Percentiles rank a stretch among this genome's conserved stretches.
Evolutionary conservation across 768 basidiomycete species (phyloP).

Genomic region (Mycena alexandri): DNA sequence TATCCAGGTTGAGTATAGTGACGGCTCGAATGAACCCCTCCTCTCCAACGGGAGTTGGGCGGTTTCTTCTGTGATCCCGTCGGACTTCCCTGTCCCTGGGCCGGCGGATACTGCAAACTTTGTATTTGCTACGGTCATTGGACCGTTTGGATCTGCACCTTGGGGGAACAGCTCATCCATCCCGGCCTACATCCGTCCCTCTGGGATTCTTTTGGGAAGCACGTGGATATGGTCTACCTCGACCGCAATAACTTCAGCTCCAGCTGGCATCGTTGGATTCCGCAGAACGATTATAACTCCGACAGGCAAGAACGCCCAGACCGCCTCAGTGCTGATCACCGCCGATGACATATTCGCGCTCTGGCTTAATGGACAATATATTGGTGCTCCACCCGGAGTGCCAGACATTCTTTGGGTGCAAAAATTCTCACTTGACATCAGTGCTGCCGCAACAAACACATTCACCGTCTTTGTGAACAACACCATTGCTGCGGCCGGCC

Average conservation of each 20-base stretch:
- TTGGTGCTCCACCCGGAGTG: conserved; percentile 1
- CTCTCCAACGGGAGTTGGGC: conserved; percentile 24
- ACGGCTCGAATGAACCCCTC: background rate
- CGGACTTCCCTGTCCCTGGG: background rate
- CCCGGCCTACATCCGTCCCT: background rate
- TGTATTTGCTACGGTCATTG: background rate
- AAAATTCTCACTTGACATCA: conserved; percentile 8
- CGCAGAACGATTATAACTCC: conserved; percentile 23
- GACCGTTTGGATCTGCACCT: conserved; percentile 8
- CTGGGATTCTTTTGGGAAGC: conserved; percentile 1
- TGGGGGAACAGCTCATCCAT: conserved; percentile 13
- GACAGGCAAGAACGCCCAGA: conserved; percentile 10
- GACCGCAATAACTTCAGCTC: background rate
- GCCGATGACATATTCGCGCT: conserved; percentile 27
- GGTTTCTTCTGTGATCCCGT: background rate
- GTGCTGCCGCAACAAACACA: background rate
- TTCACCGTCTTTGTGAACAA: conserved; percentile 3
- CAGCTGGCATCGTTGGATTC: conserved; percentile 22
- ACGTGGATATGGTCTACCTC: conserved; percentile 27
- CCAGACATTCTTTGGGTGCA: background rate
- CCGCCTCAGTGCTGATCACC: conserved; percentile 12
- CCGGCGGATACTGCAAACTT: background rate
- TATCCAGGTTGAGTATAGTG: conserved; percentile 13
- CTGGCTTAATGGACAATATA: conserved; percentile 18
- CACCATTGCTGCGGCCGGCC: conserved; percentile 14